Base-by-base conservation (phyloP, 257 asterid genomes). In the Petunia axillaris region DNA sequence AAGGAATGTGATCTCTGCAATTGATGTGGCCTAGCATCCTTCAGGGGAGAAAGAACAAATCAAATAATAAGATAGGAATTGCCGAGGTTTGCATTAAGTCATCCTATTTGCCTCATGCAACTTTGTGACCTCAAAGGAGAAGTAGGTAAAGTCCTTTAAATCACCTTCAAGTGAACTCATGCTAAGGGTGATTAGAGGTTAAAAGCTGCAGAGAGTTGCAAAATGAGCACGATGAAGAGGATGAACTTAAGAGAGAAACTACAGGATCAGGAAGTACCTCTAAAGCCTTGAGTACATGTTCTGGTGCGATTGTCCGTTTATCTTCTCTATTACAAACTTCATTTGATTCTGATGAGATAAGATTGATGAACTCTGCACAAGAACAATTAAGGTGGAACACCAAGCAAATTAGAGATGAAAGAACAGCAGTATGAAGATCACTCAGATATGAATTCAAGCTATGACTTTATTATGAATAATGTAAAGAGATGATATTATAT, bases 321-420 rank as follows among this genome's bases (percentile, higher is more conserved):
- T 95, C 99, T 81, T 91, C 99, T 82, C 88, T 91, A 83, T 88
- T 86, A 84, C 99, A 95, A 79, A 95, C 98, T 85, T 95, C 99
- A 86, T 95, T 95, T 50, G 98, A 95, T 87, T 95, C 99, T 4
- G 99, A 95, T 57, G 99, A 93, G 67, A 95, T 84, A 55, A 93
- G 98, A 83, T 93, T 93, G 65, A 93, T 95, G 80, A 95, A 93
- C 83, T 93, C 98, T 94, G 97, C 90, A 80, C 82, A 13, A 52
- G 13, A 48, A 15, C 37, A 59, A 50, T 36, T 41, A 80, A 41
- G 9, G 11, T 50, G 16, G 8, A 35, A 71, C 36, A 71, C 77
- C 77, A 50, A 5, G 62, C 77, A 50, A 48, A 71, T 71, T 11
- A 11, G 2, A 71, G 50, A 25, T 25, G 25, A 2, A 2, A 35